phyloP scores from a whole-genome alignment of 345 rosid genomes.

The Citrus maxima region DNA sequence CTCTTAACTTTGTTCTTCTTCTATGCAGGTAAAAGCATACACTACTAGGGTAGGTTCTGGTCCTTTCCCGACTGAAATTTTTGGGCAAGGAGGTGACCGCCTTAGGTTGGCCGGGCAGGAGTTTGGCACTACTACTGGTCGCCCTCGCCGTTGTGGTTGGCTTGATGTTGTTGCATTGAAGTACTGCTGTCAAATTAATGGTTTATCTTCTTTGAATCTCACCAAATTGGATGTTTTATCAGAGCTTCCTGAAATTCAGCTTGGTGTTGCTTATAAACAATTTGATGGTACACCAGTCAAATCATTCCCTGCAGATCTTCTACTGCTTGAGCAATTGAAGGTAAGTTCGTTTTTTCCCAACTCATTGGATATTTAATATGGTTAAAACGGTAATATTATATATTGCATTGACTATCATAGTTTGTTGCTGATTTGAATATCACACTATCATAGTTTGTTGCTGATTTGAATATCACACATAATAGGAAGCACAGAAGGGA shows the following conservation, averaged over 20 bases:
- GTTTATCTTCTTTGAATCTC: slow-evolving; percentile 91
- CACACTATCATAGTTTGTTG: no score
- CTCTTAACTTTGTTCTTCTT: not conserved
- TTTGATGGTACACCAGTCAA: slow-evolving; percentile 70
- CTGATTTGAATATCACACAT: not conserved
- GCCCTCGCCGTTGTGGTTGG: slow-evolving; percentile 99
- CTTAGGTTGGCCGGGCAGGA: slow-evolving; percentile 91
- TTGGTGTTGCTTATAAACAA: slow-evolving; percentile 74
- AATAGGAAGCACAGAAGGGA: not conserved
- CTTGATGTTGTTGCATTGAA: slow-evolving; percentile 90
- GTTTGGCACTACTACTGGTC: slow-evolving; percentile 97
- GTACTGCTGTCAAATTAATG: slow-evolving; percentile 84
- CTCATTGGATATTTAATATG: not conserved
- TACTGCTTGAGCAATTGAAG: slow-evolving; percentile 73
- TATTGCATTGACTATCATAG: not conserved
- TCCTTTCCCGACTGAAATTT: slow-evolving; percentile 92
- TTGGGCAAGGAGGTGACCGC: slow-evolving; percentile 83
- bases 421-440: not conserved
- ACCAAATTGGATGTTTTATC: slow-evolving; percentile 96
- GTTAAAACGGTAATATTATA: no score
- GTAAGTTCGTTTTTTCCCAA: slow-evolving; percentile 28
- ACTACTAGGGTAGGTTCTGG: slow-evolving; percentile 99
- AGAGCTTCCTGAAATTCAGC: slow-evolving; percentile 70
- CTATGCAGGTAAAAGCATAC: slow-evolving; percentile 85
- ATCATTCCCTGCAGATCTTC: slow-evolving; percentile 87